A percentile compares a stretch with the other conserved stretches of the same genome.
Conservation (phyloP, 73 alveolate genomes). For the Uronychia setigera region DNA sequence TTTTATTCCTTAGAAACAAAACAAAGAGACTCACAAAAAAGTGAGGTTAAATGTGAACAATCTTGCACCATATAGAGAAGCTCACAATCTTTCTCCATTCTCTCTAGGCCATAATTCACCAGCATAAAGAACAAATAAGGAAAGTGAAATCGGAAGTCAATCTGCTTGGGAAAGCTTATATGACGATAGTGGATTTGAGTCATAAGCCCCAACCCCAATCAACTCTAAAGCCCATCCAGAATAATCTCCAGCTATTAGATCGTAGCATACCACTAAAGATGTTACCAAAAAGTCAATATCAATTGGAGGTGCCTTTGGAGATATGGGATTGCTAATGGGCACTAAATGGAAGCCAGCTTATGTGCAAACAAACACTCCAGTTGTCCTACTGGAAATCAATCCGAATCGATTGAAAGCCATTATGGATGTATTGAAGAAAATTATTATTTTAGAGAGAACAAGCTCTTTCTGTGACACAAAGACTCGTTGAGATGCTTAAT, state of each 20-base stretch:
- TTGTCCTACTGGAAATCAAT: neutral
- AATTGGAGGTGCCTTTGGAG: neutral
- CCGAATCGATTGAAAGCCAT: neutral
- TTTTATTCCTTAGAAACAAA: no score
- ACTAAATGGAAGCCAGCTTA: neutral
- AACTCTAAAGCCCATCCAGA: neutral
- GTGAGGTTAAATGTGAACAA: no score
- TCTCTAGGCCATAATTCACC: no score
- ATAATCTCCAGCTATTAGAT: no score
- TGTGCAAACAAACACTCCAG: neutral
- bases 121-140: no score
- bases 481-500: neutral
- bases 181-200: neutral
- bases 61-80: no score
- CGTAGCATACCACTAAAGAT: no score
- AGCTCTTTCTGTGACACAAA: neutral
- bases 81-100: no score
- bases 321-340: neutral
- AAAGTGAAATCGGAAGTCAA: neutral
- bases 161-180: neutral
- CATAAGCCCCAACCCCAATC: neutral
- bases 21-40: no score
- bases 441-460: neutral
- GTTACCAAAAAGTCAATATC: neutral
- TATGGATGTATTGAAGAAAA: neutral